These are phyloP conservation scores for Clitopilus hobsonii DNA, from an alignment of 768 basidiomycete species.

Conservation along the genomic window DNA sequence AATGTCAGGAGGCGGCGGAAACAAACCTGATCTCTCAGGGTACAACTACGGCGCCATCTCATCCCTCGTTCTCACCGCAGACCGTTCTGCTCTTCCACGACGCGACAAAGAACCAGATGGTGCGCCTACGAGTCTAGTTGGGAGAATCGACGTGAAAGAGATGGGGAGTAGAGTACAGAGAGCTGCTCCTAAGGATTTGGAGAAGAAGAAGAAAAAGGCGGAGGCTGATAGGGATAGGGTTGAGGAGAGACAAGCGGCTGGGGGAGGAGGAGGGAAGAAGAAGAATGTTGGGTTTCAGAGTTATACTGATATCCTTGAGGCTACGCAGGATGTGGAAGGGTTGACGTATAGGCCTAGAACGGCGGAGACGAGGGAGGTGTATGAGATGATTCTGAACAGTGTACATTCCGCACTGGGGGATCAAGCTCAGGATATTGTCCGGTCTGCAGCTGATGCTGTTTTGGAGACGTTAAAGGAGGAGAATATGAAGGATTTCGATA, in stretches of 20 bases:
- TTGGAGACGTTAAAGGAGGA: conserved; percentile 88
- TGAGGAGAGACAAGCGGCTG: conserved; percentile 54
- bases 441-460: conserved; percentile 91
- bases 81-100: conserved; percentile 73
- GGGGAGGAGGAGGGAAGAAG: conserved; percentile 37
- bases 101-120: conserved; percentile 97
- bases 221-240: conserved; percentile 47
- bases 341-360: conserved; percentile 91
- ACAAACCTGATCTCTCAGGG: conserved; percentile 79
- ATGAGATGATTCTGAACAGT: conserved; percentile 82
- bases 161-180: conserved; percentile 92
- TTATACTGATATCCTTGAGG: conserved; percentile 89
- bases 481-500: conserved; percentile 90
- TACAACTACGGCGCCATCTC: conserved; percentile 98
- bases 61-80: conserved; percentile 91
- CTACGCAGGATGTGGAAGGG: conserved; percentile 91
- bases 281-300: conserved; percentile 38
- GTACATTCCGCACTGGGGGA: conserved; percentile 87
- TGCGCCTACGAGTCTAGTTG: conserved; percentile 87
- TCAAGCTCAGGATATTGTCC: conserved; percentile 93
- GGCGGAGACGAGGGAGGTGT: conserved; percentile 90
- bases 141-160: conserved; percentile 81
- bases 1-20: conserved; percentile 28
- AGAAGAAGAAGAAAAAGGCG: conserved; percentile 92
- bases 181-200: conserved; percentile 79